A percentile compares a stretch with the other conserved stretches of the same genome.
Evolutionary conservation across 805 yeast species (phyloP).

Genomic region (Scheffersomyces ergatensis): DNA sequence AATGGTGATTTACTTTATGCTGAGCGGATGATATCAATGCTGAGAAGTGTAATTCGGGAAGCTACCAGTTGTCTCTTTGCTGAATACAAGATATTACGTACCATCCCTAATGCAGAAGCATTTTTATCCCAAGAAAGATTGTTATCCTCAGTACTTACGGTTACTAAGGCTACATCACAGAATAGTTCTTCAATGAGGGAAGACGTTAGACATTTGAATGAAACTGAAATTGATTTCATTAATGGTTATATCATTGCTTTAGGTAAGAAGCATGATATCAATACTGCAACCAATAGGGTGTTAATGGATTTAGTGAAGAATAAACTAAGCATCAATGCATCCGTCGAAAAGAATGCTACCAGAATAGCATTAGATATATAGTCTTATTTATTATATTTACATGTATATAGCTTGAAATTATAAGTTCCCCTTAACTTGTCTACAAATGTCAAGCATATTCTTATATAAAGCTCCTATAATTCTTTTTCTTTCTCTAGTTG

Average conservation of each 20-base stretch:
- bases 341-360: constrained; percentile 18
- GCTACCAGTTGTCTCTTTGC: constrained; percentile 39
- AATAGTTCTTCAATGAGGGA: constrained; percentile 73
- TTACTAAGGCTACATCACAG: constrained; percentile 39
- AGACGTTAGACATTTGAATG: constrained; percentile 54
- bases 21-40: constrained; percentile 26
- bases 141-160: constrained; percentile 25
- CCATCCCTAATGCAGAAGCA: constrained; percentile 27
- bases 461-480: constrained; percentile 21
- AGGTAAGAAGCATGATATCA: constrained; percentile 45
- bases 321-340: constrained; percentile 28
- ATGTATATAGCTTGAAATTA: not conserved
- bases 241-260: constrained; percentile 73
- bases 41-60: constrained; percentile 45
- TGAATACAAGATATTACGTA: constrained; percentile 21
- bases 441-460: constrained; percentile 24
- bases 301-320: constrained; percentile 44
- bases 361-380: not conserved
- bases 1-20: constrained; percentile 70
- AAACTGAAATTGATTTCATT: constrained; percentile 77
- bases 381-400: not conserved
- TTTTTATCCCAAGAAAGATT: constrained; percentile 33
- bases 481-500: constrained; percentile 13
- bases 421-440: constrained; percentile 6
- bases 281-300: constrained; percentile 48